Evolutionary conservation across 768 basidiomycete species (phyloP), one percentile per base, ranked within the genome.

Genomic region (Leucocoprinus sp.): DNA sequence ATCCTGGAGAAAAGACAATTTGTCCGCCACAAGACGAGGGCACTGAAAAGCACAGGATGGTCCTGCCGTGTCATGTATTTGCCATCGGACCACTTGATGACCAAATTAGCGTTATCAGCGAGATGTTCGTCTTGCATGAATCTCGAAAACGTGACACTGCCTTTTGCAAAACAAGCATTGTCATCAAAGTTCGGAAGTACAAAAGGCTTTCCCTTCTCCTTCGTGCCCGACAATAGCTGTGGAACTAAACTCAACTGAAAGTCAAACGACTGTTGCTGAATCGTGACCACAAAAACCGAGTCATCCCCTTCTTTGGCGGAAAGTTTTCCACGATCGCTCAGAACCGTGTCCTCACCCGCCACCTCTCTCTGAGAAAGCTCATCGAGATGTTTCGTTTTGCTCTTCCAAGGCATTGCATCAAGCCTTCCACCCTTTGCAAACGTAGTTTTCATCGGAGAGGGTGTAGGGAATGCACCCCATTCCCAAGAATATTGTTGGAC

Each of bases 391-490:
- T 64, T 18, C 57, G 61, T 42, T 58, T 63, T 28, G 42, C 50
- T 24, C 47, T 48, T 40, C 55, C 49, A 34, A 50, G 51, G 28
- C 52, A 50, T 34, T 52, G 45, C 41, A 47, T 71, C 63, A 5
- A 69, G 41, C n/a, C 71, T 57, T 2, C 69, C 68, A 21, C 69
- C 63, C 48, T 70, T 69, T 1, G 68, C 64, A 55, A 82, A 81
- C 8, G 72, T 66, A 0, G 73, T 51, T 43, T 73, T 74, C 54
- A 79, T 63, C 0, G 84, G 84, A 3, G 87, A 86, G 18, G 79
- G 83, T 51, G 82, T 84, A 22, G 90, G 93, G 55, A 93, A 88
- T 15, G 75, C 80, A 21, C 90, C 91, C 91, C 92, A 93, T 54
- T 93, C 93, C 92, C 92, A 93, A 5, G 86, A 85, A 55, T 92